Base-by-base conservation (phyloP, 1,284 basidiomycete species). In the Phaffia rhodozyma region DNA sequence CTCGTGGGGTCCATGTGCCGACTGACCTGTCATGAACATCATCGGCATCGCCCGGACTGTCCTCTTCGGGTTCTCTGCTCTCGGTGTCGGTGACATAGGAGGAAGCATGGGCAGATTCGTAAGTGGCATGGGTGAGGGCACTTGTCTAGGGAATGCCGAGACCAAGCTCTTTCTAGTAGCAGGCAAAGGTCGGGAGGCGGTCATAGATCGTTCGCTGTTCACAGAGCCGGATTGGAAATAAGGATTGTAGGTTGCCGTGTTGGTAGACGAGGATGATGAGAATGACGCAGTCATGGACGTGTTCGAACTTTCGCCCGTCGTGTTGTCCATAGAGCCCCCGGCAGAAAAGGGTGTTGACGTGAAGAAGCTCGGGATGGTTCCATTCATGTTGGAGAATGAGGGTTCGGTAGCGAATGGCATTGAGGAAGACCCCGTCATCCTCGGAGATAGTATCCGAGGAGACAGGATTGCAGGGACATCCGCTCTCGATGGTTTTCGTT, bases 41-140 rank as follows among this genome's bases (percentile, higher is more conserved):
- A 32, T 59, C 6, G 63, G 63, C 60, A 66, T 62, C 16, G 55
- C 38, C 3, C 64, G 55, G 13, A 66, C 59, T n/a, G 60, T 51
- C 18, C 55, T 27, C 34, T 53, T 47, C 9, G 64, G 64, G 27
- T 65, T 59, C 50, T 66, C 64, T 1, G 47, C 29, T 18, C 32
- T 38, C 3, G 53, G 51, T 11, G 38, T 20, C 34, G 49, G 29
- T 7, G 64, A 47, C 20, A 58, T 43, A 23, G 64, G 58, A n/a
- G 58, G 64, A 30, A 66, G 43, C 1, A 60, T 66, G 2, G 64
- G 64, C 13, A 66, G 53, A 50, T 66, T 66, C 38, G 60, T 47
- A 18, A 66, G 43, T 5, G 55, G 60, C 64, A 62, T 62, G n/a
- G 64, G 64, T 30, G 59, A 55, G 3, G 64, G 64, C 9, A 58